A percentile compares a stretch with the other conserved stretches of the same genome.
Conservation (phyloP, 805 yeast species). For the Ogataea trehaloabstinens region DNA sequence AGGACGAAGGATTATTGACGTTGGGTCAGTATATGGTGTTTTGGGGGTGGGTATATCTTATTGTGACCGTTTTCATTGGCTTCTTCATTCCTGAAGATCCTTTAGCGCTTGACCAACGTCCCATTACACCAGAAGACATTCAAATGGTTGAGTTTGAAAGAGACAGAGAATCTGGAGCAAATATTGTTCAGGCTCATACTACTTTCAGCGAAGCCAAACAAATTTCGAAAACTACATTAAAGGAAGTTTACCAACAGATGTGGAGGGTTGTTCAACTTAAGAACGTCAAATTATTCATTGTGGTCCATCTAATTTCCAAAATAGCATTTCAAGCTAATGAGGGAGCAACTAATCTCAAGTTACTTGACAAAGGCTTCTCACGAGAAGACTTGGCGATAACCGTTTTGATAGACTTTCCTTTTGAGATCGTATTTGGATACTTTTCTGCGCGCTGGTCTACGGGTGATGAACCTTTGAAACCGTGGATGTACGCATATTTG, state of each 20-base stretch:
- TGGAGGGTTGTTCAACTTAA: conserved; percentile 63
- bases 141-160: conserved; percentile 22
- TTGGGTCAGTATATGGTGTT: conserved; percentile 72
- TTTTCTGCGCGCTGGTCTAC: conserved; percentile 95
- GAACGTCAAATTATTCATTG: conserved; percentile 70
- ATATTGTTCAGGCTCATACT: conserved; percentile 26
- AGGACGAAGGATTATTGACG: conserved; percentile 62
- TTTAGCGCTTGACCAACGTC: conserved; percentile 34
- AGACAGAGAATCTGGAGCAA: conserved; percentile 14
- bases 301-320: conserved; percentile 76
- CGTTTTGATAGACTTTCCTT: conserved; percentile 91
- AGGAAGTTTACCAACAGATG: conserved; percentile 63
- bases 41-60: conserved; percentile 72
- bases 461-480: conserved; percentile 70
- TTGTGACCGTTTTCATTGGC: conserved; percentile 61
- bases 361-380: conserved; percentile 86
- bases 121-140: conserved; percentile 15
- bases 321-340: conserved; percentile 95
- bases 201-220: conserved; percentile 11
- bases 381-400: conserved; percentile 93
- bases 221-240: conserved; percentile 34
- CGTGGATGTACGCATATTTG: conserved; percentile 86
- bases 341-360: conserved; percentile 88
- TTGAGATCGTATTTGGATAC: conserved; percentile 92
- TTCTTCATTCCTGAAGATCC: conserved; percentile 73